Evolutionary conservation across 2,329 filamentous ascomycete genomes (phyloP).

Genomic region (Cordyceps fumosorosea): DNA sequence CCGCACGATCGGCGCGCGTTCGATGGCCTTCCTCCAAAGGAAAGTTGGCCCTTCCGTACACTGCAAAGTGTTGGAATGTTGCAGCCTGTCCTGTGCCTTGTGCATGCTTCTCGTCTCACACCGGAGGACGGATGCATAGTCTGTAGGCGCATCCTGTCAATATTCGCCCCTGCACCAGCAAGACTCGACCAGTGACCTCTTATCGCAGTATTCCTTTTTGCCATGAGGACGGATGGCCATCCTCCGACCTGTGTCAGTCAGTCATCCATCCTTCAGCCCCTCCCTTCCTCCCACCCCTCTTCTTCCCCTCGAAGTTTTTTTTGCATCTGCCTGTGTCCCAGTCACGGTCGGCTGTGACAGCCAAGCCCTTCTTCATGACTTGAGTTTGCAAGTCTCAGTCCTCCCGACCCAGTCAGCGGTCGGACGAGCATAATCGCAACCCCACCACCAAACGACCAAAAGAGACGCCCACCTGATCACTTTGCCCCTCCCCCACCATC

Average conservation of each 20-base stretch:
- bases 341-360: background rate
- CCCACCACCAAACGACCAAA: background rate
- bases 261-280: background rate
- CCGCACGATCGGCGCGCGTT: background rate
- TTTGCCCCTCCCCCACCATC: slow-evolving; percentile 1
- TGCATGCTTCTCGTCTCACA: background rate
- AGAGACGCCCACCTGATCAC: slow-evolving; percentile 3
- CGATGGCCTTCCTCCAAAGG: background rate
- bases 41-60: background rate
- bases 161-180: too few species aligned
- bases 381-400: background rate
- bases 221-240: background rate
- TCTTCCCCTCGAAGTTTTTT: too few species aligned
- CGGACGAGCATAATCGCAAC: background rate
- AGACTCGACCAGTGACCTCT: too few species aligned
- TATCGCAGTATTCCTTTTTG: background rate
- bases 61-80: background rate
- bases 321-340: too few species aligned
- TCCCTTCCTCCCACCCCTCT: too few species aligned
- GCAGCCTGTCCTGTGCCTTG: background rate
- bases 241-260: background rate
- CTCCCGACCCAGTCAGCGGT: background rate
- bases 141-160: too few species aligned
- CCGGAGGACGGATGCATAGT: too few species aligned
- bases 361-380: background rate